These are phyloP conservation scores for Citrus australasica DNA, from an alignment of 345 rosid species.

Conservation along the genomic window DNA sequence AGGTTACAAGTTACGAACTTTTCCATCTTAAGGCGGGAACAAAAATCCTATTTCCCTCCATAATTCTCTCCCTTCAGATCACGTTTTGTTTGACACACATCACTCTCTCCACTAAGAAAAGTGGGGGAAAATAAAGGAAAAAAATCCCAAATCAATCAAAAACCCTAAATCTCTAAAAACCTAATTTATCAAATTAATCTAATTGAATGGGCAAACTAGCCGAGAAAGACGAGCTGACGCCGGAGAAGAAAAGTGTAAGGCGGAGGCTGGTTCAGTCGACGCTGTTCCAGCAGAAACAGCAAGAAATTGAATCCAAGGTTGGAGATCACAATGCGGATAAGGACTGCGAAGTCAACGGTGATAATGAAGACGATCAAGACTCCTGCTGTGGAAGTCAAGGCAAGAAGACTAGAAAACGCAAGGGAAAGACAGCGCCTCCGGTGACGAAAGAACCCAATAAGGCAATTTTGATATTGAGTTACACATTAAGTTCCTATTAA, in stretches of 20 bases:
- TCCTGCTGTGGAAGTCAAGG: slow-evolving; percentile 53
- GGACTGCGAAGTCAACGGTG: slow-evolving; percentile 19
- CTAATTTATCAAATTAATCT: not conserved
- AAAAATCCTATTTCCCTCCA: slow-evolving; percentile 14
- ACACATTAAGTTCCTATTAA: not conserved
- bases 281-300: slow-evolving; percentile 49
- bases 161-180: slow-evolving; percentile 10
- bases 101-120: not conserved
- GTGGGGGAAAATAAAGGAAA: not conserved
- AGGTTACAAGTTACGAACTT: not conserved
- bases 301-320: slow-evolving; percentile 26
- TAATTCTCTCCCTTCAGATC: not conserved
- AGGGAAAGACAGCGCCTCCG: slow-evolving; percentile 43
- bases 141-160: not conserved
- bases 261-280: slow-evolving; percentile 82
- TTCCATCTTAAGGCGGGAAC: slow-evolving; percentile 11
- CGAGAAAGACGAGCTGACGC: slow-evolving; percentile 12
- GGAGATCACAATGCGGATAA: slow-evolving; percentile 27
- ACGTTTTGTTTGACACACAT: not conserved
- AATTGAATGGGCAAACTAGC: slow-evolving; percentile 4
- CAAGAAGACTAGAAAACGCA: slow-evolving; percentile 46
- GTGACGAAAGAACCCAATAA: slow-evolving; percentile 39
- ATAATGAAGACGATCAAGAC: slow-evolving; percentile 19
- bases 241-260: slow-evolving; percentile 38
- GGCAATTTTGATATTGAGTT: slow-evolving; percentile 28